Conservation (phyloP, 768 basidiomycete genomes). For the Tulasnella sp. region DNA sequence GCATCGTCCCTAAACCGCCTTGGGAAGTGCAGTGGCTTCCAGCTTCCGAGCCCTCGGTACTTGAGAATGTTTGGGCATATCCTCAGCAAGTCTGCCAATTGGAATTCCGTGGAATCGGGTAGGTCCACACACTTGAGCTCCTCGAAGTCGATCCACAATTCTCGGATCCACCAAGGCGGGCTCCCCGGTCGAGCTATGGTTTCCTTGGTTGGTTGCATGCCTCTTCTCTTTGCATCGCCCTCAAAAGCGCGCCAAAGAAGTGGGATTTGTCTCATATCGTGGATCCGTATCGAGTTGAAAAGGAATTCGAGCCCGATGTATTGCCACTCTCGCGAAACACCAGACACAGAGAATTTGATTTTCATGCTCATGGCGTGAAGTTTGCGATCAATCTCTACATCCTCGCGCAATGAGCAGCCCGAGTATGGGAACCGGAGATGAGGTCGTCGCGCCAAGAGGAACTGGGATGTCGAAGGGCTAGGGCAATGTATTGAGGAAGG, state of each 20-base stretch:
- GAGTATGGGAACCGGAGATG: background rate
- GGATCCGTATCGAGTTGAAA: slow-evolving; percentile 8
- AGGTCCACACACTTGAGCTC: background rate
- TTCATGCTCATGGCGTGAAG: background rate
- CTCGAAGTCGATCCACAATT: background rate
- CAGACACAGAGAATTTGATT: background rate
- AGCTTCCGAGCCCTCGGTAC: background rate
- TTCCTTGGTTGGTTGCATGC: background rate
- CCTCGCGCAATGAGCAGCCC: background rate
- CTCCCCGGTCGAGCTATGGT: background rate
- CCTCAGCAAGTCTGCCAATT: background rate
- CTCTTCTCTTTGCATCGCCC: background rate
- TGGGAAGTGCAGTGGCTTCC: background rate
- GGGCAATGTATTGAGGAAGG: background rate
- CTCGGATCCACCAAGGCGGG: background rate
- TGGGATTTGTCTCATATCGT: background rate
- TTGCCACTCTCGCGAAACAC: background rate
- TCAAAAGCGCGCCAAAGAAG: background rate
- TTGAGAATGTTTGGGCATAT: background rate
- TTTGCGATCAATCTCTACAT: background rate
- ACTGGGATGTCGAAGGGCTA: background rate
- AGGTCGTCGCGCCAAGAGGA: background rate
- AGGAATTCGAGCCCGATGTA: background rate
- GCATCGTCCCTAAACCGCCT: background rate
- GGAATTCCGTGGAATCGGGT: background rate